Evolutionary conservation across 331 rosid genomes (phyloP).

Genomic region (Acacia pycnantha): DNA sequence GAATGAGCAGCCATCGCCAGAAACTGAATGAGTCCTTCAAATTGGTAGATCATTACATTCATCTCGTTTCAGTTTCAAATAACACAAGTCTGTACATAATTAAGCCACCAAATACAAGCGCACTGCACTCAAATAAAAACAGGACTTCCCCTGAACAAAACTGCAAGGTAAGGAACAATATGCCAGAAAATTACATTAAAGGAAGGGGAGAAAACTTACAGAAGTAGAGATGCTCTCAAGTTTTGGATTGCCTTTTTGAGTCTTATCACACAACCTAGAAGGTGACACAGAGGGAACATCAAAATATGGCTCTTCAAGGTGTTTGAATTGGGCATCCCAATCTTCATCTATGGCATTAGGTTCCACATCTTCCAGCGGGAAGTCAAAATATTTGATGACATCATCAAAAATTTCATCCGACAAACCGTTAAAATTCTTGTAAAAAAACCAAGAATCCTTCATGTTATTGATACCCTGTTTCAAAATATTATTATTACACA

Average conservation of each 20-base stretch:
- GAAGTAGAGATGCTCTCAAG: constrained; percentile 28
- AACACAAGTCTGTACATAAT: not conserved
- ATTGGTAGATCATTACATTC: not conserved
- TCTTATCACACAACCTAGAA: constrained; percentile 11
- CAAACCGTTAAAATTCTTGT: constrained; percentile 37
- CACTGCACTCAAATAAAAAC: constrained; percentile 1
- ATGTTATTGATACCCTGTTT: constrained; percentile 36
- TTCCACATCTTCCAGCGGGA: constrained; percentile 60
- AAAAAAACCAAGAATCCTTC: constrained; percentile 42
- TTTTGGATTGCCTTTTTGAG: constrained; percentile 22
- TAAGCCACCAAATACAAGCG: not conserved
- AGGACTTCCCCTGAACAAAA: not conserved
- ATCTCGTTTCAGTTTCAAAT: not conserved
- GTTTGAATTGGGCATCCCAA: constrained; percentile 51
- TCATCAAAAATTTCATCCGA: constrained; percentile 38
- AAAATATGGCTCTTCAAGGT: constrained; percentile 46
- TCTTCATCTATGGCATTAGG: constrained; percentile 38
- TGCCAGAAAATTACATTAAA: not conserved
- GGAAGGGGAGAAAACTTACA: constrained; percentile 37
- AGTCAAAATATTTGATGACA: constrained; percentile 40
- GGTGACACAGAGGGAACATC: constrained; percentile 35
- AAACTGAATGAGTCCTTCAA: not conserved
- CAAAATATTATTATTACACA: not conserved
- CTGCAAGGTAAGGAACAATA: not conserved
- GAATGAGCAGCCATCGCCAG: not conserved